Percentiles rank a stretch among this genome's conserved stretches.
Conservation (phyloP, 2,329 filamentous ascomycete genomes). For the Aphanoascus verrucosus region DNA sequence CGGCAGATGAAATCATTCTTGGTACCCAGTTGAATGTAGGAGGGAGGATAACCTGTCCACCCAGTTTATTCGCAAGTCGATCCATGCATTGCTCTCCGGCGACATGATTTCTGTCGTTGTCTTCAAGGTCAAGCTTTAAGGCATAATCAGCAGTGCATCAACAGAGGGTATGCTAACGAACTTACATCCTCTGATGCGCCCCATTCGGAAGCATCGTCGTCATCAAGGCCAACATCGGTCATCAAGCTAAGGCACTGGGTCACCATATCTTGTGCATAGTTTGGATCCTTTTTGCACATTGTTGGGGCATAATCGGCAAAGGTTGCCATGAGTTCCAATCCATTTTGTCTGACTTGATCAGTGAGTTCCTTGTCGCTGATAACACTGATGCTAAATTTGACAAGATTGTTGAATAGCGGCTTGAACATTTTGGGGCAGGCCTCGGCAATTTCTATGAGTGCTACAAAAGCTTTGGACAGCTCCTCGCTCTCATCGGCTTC, state of each 20-base stretch:
- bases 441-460: slow-evolving; percentile 89
- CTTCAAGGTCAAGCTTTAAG: slow-evolving; percentile 71
- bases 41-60: slow-evolving; percentile 80
- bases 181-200: slow-evolving; percentile 78
- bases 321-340: slow-evolving; percentile 91
- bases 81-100: slow-evolving; percentile 99
- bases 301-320: slow-evolving; percentile 90
- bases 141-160: slow-evolving; percentile 17
- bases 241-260: slow-evolving; percentile 95
- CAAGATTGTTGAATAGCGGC: slow-evolving; percentile 79
- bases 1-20: slow-evolving; percentile 89
- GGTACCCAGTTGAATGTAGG: slow-evolving; percentile 96
- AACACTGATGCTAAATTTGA: slow-evolving; percentile 84
- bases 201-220: slow-evolving; percentile 93
- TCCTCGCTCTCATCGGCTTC: slow-evolving; percentile 83
- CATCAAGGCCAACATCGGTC: slow-evolving; percentile 90
- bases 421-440: slow-evolving; percentile 97
- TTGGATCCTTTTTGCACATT: slow-evolving; percentile 90
- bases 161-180: slow-evolving; percentile 16
- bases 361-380: slow-evolving; percentile 92
- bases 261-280: slow-evolving; percentile 92
- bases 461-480: slow-evolving; percentile 76
- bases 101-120: slow-evolving; percentile 94
- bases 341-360: slow-evolving; percentile 84
- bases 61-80: slow-evolving; percentile 89